A percentile compares a stretch with the other conserved stretches of the same genome.
Conservation (phyloP, 495 filamentous ascomycete species). For the Parachaetomium inaequale region DNA sequence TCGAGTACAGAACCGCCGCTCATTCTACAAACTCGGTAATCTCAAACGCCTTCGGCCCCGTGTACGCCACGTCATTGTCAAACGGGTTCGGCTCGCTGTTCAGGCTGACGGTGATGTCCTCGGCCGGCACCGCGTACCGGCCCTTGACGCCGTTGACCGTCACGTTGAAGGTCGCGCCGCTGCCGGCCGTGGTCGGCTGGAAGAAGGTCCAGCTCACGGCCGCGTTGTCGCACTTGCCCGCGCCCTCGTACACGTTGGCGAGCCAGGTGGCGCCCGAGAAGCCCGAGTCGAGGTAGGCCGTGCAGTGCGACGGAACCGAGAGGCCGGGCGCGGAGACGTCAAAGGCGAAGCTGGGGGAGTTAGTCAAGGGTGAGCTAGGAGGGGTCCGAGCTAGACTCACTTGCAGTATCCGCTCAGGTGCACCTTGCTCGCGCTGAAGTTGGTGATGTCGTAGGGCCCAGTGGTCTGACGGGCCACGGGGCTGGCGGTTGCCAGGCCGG, state of each 20-base stretch:
- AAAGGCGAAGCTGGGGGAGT: neutral
- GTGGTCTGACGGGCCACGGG: neutral
- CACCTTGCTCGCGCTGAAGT: neutral
- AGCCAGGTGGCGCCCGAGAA: conserved; percentile 2
- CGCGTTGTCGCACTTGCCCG: neutral
- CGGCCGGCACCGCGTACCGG: neutral
- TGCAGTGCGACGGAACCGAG: neutral
- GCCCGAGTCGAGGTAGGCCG: neutral
- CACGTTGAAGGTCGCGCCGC: neutral
- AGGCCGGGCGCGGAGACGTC: neutral
- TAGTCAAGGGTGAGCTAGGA: neutral
- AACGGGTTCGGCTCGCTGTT: neutral
- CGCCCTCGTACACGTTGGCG: neutral
- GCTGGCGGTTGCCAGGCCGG: neutral
- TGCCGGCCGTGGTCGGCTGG: neutral
- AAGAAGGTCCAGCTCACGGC: neutral
- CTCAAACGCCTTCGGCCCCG: neutral
- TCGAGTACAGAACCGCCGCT: too few relatives aligned
- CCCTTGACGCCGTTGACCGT: conserved; percentile 1
- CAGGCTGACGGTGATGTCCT: neutral
- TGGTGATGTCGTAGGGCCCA: neutral
- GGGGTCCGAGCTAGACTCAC: neutral
- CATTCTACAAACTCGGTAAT: neutral
- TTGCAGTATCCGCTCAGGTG: neutral
- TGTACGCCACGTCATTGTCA: neutral